phyloP scores from a whole-genome alignment of 768 basidiomycete genomes.

The Pisolithus microcarpus region DNA sequence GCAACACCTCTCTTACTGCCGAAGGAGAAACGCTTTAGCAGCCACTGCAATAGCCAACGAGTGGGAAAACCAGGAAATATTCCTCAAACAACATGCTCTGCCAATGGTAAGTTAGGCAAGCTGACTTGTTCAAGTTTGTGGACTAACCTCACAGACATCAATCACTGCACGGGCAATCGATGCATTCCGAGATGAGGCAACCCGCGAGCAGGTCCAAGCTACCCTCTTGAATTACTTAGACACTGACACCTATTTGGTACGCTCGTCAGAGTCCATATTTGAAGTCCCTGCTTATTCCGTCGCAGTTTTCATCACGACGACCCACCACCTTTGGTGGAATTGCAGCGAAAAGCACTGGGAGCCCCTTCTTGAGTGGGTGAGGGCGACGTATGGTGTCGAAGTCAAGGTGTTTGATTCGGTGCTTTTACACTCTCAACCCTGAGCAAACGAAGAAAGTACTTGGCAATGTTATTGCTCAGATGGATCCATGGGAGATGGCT shows the following conservation, averaged over 20 bases:
- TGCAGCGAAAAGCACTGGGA: conserved; percentile 86
- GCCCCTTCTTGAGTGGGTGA: conserved; percentile 77
- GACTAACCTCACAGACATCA: conserved; percentile 59
- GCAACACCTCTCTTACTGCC: conserved; percentile 73
- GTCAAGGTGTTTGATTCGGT: conserved; percentile 68
- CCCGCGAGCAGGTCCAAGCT: conserved; percentile 54
- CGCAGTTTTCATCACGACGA: conserved; percentile 75
- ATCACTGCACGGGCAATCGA: conserved; percentile 88
- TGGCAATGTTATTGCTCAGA: conserved; percentile 44
- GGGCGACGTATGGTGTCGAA: conserved; percentile 56
- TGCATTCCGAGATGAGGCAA: conserved; percentile 49
- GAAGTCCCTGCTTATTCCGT: conserved; percentile 1
- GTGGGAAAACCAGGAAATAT: conserved; percentile 88
- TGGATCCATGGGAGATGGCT: conserved; percentile 85
- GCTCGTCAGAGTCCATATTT: conserved; percentile 8
- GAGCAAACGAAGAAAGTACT: conserved; percentile 59
- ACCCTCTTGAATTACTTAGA: conserved; percentile 80
- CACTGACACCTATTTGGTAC: conserved; percentile 90
- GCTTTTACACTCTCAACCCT: conserved; percentile 61
- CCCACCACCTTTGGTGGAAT: conserved; percentile 63
- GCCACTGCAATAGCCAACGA: conserved; percentile 88
- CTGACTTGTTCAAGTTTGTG: conserved; percentile 1
- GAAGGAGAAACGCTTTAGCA: conserved; percentile 54
- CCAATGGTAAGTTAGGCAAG: conserved; percentile 60
- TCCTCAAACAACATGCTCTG: conserved; percentile 84